phyloP scores from a whole-genome alignment of 176 grass and related monocot genomes.

The Ananas comosus region DNA sequence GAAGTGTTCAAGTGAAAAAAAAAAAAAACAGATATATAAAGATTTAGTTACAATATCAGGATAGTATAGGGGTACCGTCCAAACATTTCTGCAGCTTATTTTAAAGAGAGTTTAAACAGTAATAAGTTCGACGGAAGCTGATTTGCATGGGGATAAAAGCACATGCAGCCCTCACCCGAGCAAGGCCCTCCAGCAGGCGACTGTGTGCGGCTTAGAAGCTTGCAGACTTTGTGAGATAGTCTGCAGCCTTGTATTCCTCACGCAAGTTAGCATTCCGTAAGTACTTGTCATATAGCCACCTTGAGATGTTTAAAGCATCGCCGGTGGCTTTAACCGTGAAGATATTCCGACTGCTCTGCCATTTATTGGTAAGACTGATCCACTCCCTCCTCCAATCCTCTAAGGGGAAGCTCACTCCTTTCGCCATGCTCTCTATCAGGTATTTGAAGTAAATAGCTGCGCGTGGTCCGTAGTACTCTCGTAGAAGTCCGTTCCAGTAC shows the following conservation, averaged over 20 bases:
- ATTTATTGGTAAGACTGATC: conserved; percentile 67
- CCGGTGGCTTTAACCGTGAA: conserved; percentile 42
- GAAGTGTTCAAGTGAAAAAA: no score
- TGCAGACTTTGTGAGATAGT: background rate
- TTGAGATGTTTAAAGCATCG: conserved; percentile 44
- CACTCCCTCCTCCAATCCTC: conserved; percentile 71
- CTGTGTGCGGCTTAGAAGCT: conserved; percentile 10
- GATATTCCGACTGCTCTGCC: conserved; percentile 53
- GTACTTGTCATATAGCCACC: conserved; percentile 41
- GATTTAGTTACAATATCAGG: no score
- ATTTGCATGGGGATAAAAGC: no score
- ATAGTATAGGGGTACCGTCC: no score
- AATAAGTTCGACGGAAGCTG: no score
- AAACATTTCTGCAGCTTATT: no score
- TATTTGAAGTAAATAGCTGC: conserved; percentile 68
- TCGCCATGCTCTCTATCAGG: conserved; percentile 47
- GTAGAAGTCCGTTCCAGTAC: conserved; percentile 75
- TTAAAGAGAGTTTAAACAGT: no score
- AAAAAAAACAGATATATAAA: no score
- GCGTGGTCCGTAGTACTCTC: conserved; percentile 59
- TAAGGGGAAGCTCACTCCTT: conserved; percentile 34
- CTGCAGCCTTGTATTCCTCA: background rate
- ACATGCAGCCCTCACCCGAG: no score
- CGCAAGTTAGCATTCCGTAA: conserved; percentile 3
- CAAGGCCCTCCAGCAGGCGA: background rate